A percentile compares a stretch with the other conserved stretches of the same genome.
These are phyloP conservation scores for Ceratocystiopsis sp. DNA, from an alignment of 2,329 filamentous ascomycete genomes.

Conservation along the genomic window DNA sequence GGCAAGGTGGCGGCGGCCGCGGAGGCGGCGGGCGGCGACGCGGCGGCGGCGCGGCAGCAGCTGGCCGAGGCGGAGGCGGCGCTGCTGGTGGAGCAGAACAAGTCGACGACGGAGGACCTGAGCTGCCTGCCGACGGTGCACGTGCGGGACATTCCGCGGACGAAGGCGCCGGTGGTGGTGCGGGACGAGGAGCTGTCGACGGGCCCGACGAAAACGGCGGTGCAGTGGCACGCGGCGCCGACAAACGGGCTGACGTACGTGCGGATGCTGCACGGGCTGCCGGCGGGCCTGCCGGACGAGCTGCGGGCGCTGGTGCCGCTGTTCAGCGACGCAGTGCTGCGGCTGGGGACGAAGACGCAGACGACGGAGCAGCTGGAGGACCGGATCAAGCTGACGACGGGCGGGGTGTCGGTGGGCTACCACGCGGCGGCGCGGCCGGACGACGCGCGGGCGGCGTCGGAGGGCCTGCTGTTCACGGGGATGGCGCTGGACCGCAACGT, in stretches of 20 bases:
- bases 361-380: constrained; percentile 93
- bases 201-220: constrained; percentile 21
- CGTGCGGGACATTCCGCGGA: constrained; percentile 73
- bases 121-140: constrained; percentile 77
- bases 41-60: constrained; percentile 41
- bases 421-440: constrained; percentile 65
- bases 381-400: constrained; percentile 88
- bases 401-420: constrained; percentile 72
- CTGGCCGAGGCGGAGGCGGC: constrained; percentile 66
- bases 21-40: constrained; percentile 49
- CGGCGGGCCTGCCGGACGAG: constrained; percentile 61
- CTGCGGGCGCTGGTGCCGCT: constrained; percentile 71
- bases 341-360: constrained; percentile 73
- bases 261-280: constrained; percentile 63
- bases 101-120: constrained; percentile 68
- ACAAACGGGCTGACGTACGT: constrained; percentile 97
- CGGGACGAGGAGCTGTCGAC: constrained; percentile 37
- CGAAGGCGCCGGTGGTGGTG: constrained; percentile 42
- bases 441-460: constrained; percentile 51
- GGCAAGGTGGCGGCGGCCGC: constrained; percentile 56
- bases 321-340: constrained; percentile 85
- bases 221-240: constrained; percentile 82
- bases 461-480: constrained; percentile 71
- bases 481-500: constrained; percentile 84
- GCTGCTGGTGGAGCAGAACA: constrained; percentile 66